Percentiles rank a stretch among this genome's conserved stretches.
Evolutionary conservation across 768 basidiomycete genomes (phyloP).

Genomic region (Kwoniella shandongensis): DNA sequence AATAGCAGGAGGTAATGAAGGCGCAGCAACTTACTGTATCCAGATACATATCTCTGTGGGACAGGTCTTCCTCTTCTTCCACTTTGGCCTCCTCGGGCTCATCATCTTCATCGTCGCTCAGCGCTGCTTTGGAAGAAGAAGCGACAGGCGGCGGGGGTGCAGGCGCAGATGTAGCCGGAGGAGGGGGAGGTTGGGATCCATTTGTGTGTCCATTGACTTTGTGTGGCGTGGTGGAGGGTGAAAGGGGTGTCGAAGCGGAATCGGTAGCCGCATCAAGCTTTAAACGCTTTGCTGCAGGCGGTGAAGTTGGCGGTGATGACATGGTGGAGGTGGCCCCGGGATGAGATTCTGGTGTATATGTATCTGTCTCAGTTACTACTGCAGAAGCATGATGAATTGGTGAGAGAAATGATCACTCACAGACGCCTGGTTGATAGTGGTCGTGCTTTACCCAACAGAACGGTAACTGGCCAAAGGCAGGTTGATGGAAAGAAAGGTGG

Average conservation of each 20-base stretch:
- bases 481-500: no score
- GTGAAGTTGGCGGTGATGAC: constrained; percentile 34
- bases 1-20: neutral
- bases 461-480: no score
- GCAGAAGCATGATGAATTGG: no score
- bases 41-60: constrained; percentile 81
- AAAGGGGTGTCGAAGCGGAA: constrained; percentile 1
- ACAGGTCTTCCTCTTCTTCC: constrained; percentile 44
- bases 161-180: constrained; percentile 61
- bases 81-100: constrained; percentile 39
- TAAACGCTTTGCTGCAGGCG: constrained; percentile 43
- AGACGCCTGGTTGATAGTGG: no score
- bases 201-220: constrained; percentile 62
- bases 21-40: constrained; percentile 69
- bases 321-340: neutral
- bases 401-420: no score
- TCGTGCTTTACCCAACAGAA: no score
- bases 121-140: constrained; percentile 63
- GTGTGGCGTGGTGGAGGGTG: constrained; percentile 21
- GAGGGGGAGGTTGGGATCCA: constrained; percentile 60
- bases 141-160: constrained; percentile 65
- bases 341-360: no score
- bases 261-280: constrained; percentile 19
- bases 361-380: no score
- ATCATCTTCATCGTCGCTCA: constrained; percentile 48